A percentile compares a stretch with the other conserved stretches of the same genome.
Conservation (phyloP, 2,329 filamentous ascomycete genomes). For the Trichoderma oligosporum region DNA sequence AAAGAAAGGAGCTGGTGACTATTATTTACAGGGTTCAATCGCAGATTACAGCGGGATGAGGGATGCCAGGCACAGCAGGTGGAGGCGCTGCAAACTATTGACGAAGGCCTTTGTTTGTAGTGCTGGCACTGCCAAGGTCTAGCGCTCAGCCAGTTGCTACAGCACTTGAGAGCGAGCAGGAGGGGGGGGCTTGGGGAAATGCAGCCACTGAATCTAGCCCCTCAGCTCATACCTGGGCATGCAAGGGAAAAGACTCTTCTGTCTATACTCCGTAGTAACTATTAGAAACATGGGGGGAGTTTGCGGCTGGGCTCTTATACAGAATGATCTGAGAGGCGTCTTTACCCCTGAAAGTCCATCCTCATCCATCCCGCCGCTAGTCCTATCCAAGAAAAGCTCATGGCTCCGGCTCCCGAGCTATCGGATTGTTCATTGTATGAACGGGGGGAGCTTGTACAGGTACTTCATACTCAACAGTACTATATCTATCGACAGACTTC, state of each 20-base stretch:
- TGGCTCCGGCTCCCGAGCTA: conserved; percentile 15
- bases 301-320: too few relatives aligned
- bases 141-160: background rate
- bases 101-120: background rate
- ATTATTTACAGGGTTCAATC: conserved; percentile 9
- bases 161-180: background rate
- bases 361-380: conserved; percentile 18
- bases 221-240: conserved; percentile 6
- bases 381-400: background rate
- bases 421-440: conserved; percentile 3
- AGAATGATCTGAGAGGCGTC: background rate
- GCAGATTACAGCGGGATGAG: conserved; percentile 16
- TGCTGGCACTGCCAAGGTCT: conserved; percentile 1
- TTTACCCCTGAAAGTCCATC: conserved; percentile 17
- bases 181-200: background rate
- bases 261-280: background rate
- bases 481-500: too few relatives aligned
- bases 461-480: too few relatives aligned
- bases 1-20: conserved; percentile 8
- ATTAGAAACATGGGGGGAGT: background rate
- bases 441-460: too few relatives aligned
- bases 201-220: conserved; percentile 6
- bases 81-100: background rate
- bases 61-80: conserved; percentile 14
- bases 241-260: conserved; percentile 7